Conservation (phyloP, 495 filamentous ascomycete genomes). For the Podospora sp. region DNA sequence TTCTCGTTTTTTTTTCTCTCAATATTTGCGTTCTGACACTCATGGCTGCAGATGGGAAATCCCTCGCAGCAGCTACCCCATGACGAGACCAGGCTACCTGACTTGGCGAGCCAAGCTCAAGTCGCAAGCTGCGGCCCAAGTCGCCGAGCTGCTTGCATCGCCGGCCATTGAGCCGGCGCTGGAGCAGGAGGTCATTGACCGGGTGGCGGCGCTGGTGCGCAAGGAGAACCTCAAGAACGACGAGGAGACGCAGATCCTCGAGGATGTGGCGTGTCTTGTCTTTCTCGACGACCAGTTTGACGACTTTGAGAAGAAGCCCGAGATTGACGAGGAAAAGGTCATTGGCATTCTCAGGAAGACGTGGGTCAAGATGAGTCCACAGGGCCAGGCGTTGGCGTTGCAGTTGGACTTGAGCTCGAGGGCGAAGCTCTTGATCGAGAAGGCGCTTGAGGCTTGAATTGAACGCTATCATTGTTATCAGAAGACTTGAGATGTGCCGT, state of each 20-base stretch:
- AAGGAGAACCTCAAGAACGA: slow-evolving; percentile 67
- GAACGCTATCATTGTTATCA: no score
- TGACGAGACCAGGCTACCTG: slow-evolving; percentile 71
- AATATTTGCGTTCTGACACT: not conserved
- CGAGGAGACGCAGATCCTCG: slow-evolving; percentile 69
- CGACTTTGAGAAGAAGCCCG: slow-evolving; percentile 61
- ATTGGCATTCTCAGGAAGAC: slow-evolving; percentile 75
- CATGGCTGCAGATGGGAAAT: slow-evolving; percentile 68
- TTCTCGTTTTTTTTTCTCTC: not conserved
- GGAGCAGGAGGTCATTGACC: slow-evolving; percentile 40
- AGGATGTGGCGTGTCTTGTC: slow-evolving; percentile 84
- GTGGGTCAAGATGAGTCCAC: slow-evolving; percentile 77
- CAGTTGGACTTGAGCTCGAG: slow-evolving; percentile 63
- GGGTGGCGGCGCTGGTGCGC: slow-evolving; percentile 62
- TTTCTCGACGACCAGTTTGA: slow-evolving; percentile 86
- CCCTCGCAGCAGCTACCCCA: slow-evolving; percentile 67
- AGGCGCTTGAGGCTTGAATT: slow-evolving; percentile 52
- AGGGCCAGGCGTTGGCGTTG: slow-evolving; percentile 68
- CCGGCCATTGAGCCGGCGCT: slow-evolving; percentile 41
- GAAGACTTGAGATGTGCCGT: no score
- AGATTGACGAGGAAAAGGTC: slow-evolving; percentile 72
- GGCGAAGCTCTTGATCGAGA: slow-evolving; percentile 61
- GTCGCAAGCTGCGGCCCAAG: slow-evolving; percentile 67
- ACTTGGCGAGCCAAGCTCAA: slow-evolving; percentile 73
- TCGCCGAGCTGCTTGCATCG: slow-evolving; percentile 55